phyloP scores from a whole-genome alignment of 768 basidiomycete genomes.

The Crepidotus variabilis region DNA sequence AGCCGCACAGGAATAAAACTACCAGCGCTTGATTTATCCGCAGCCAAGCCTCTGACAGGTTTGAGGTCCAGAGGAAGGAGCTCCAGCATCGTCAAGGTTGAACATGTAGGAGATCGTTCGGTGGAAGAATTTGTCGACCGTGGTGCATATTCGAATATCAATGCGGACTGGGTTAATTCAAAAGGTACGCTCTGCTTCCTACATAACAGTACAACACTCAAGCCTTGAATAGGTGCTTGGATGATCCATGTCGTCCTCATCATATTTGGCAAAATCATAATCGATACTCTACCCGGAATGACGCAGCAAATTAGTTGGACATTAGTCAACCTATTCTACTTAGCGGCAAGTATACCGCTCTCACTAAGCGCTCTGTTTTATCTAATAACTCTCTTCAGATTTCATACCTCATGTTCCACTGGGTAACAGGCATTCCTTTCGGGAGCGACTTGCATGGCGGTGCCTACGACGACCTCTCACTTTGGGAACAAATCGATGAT shows the following conservation, averaged over 20 bases:
- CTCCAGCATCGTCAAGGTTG: constrained; percentile 79
- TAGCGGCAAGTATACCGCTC: constrained; percentile 57
- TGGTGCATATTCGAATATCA: constrained; percentile 77
- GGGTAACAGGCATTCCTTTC: constrained; percentile 96
- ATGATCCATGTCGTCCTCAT: constrained; percentile 95
- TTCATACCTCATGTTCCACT: constrained; percentile 99
- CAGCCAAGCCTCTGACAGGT: constrained; percentile 22
- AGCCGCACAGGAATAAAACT: constrained; percentile 54
- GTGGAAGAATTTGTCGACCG: constrained; percentile 78
- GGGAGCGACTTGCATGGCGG: constrained; percentile 84
- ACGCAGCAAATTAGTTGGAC: constrained; percentile 96
- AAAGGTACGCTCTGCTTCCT: constrained; percentile 54
- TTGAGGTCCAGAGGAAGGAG: constrained; percentile 54
- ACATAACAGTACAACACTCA: constrained; percentile 1
- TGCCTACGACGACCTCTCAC: constrained; percentile 94
- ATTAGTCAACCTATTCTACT: constrained; percentile 85
- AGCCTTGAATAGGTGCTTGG: constrained; percentile 76
- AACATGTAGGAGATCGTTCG: constrained; percentile 69
- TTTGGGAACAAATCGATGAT: constrained; percentile 99
- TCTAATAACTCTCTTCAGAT: constrained; percentile 41
- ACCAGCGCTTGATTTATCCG: constrained; percentile 42
- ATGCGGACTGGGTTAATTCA: constrained; percentile 91
- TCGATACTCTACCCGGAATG: constrained; percentile 94
- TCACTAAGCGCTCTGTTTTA: background rate
- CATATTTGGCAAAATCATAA: constrained; percentile 81